Conservation (phyloP, 257 asterid species). For the Verbena officinalis region DNA sequence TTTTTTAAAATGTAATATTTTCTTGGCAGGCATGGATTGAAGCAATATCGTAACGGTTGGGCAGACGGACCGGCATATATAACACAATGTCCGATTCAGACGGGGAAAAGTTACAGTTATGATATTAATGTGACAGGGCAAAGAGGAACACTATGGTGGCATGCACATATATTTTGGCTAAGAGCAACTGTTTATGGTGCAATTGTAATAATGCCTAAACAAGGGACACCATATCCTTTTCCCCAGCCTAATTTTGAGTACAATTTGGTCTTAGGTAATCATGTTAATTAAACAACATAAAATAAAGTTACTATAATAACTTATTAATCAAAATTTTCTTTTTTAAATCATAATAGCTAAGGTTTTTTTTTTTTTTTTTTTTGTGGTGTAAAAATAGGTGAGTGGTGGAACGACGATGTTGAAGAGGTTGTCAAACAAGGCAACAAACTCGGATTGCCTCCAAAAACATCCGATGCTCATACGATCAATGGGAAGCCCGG, state of each 20-base stretch:
- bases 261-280: conserved; percentile 50
- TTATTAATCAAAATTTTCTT: not conserved
- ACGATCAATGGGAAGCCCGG: conserved; percentile 73
- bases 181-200: conserved; percentile 69
- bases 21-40: conserved; percentile 56
- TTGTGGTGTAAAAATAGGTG: conserved; percentile 37
- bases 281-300: not conserved
- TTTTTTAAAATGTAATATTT: not conserved
- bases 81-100: conserved; percentile 59
- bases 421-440: conserved; percentile 57
- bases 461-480: conserved; percentile 54
- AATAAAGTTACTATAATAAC: not conserved
- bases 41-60: conserved; percentile 60
- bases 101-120: conserved; percentile 47
- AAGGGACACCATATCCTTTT: conserved; percentile 51
- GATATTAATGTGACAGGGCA: conserved; percentile 54
- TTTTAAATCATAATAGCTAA: not conserved
- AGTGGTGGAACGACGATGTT: conserved; percentile 67
- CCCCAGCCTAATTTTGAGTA: conserved; percentile 51
- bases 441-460: conserved; percentile 52
- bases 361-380: not conserved
- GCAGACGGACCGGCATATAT: conserved; percentile 68
- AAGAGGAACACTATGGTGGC: conserved; percentile 66
- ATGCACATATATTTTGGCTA: conserved; percentile 62
- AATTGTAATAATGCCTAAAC: conserved; percentile 51